Evolutionary conservation across 192 early-diverging fungal species (phyloP).

Genomic region (Paraglomus brasilianum): DNA sequence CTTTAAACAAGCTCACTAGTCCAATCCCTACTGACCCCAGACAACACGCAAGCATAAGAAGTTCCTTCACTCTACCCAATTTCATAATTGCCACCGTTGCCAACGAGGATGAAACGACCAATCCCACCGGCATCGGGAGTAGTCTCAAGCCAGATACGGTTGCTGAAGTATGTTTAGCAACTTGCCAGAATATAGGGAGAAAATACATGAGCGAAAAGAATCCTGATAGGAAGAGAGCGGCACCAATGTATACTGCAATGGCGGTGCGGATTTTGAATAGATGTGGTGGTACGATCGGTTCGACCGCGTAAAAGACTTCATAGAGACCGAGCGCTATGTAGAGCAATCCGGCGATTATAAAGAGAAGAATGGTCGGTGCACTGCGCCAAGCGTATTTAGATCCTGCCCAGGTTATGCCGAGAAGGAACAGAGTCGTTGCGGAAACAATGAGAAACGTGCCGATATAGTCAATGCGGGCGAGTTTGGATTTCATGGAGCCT

Average conservation of each 20-base stretch:
- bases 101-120: conserved; percentile 63
- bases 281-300: conserved; percentile 74
- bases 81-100: conserved; percentile 16
- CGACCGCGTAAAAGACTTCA: conserved; percentile 59
- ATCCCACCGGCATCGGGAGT: conserved; percentile 71
- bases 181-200: conserved; percentile 78
- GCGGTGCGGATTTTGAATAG: conserved; percentile 62
- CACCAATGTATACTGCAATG: conserved; percentile 47
- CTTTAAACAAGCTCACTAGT: conserved; percentile 63
- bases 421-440: conserved; percentile 51
- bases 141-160: conserved; percentile 72
- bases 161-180: conserved; percentile 70
- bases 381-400: conserved; percentile 55
- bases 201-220: conserved; percentile 72
- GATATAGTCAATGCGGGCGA: conserved; percentile 60
- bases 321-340: conserved; percentile 39
- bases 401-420: conserved; percentile 67
- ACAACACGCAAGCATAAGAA: too few species aligned
- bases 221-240: conserved; percentile 61
- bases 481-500: conserved; percentile 48
- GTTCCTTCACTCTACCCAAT: too few species aligned
- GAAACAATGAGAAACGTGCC: conserved; percentile 55
- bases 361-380: neutral
- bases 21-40: conserved; percentile 61
- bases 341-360: neutral